Percentiles rank a stretch among this genome's conserved stretches.
Conservation (phyloP, 2,329 filamentous ascomycete species). For the Aspergillus arachidicola region DNA sequence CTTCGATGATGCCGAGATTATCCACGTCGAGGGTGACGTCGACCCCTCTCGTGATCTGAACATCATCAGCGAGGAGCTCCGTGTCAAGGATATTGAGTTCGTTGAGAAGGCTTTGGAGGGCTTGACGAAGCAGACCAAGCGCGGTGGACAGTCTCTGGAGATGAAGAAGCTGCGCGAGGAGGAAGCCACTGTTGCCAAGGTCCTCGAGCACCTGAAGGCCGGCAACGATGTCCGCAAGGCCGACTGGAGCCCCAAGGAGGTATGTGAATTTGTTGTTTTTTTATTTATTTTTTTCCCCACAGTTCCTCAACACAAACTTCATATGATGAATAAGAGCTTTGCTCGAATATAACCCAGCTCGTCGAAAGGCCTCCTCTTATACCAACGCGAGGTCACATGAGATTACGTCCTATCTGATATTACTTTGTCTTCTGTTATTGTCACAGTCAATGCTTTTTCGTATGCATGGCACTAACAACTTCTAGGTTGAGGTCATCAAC, state of each 20-base stretch:
- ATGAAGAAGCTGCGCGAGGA: conserved; percentile 98
- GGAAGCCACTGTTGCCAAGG: conserved; percentile 88
- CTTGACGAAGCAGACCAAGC: conserved; percentile 89
- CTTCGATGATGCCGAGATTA: conserved; percentile 99
- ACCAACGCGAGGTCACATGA: conserved; percentile 74
- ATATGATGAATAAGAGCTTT: conserved; percentile 98
- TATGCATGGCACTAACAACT: conserved; percentile 20
- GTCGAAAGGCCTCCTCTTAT: conserved; percentile 79
- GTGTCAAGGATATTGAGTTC: conserved; percentile 98
- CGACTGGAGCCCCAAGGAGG: conserved; percentile 91
- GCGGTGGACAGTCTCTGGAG: conserved; percentile 93
- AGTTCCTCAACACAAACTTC: conserved; percentile 35
- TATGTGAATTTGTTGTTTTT: conserved; percentile 52
- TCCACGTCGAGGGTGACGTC: conserved; percentile 98
- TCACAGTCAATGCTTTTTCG: conserved; percentile 19
- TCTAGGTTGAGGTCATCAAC: conserved; percentile 94
- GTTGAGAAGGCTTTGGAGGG: conserved; percentile 91
- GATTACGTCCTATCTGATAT: conserved; percentile 79
- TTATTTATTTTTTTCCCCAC: conserved; percentile 24
- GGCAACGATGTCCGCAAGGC: conserved; percentile 94
- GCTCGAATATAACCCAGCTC: conserved; percentile 97
- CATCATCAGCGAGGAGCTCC: conserved; percentile 95
- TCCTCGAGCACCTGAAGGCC: conserved; percentile 77
- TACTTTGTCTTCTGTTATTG: conserved; percentile 18
- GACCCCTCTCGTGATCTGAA: conserved; percentile 91